Evolutionary conservation across 352 stramenopile species (phyloP).

Genomic region (Phytopythium helicoides): DNA sequence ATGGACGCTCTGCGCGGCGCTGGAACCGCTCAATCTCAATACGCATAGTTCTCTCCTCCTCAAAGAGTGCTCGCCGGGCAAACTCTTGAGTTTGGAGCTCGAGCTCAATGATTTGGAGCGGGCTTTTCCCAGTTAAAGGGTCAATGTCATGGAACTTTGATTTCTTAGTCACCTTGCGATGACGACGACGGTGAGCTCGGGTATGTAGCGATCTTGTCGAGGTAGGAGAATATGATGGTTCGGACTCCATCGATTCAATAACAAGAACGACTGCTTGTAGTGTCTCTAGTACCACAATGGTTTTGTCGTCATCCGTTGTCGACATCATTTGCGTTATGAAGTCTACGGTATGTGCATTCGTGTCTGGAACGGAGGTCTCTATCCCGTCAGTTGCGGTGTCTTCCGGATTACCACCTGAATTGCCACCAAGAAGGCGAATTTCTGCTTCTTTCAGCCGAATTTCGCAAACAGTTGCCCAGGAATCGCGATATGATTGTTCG

Average conservation of each 20-base stretch:
- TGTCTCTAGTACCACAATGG: constrained; percentile 9
- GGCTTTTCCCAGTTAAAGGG: not conserved
- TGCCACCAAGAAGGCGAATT: constrained; percentile 11
- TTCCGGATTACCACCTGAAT: constrained; percentile 5
- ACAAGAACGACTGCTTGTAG: constrained; percentile 12
- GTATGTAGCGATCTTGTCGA: constrained; percentile 3
- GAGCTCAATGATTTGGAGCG: constrained; percentile 25
- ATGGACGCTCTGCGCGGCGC: constrained; percentile 33
- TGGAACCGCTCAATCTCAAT: constrained; percentile 48
- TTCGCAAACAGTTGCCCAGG: constrained; percentile 28
- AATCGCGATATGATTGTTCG: constrained; percentile 40
- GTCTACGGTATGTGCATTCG: too few species aligned
- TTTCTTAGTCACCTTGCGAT: not conserved
- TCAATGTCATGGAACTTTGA: not conserved
- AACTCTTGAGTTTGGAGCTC: constrained; percentile 24
- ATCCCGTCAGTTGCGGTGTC: too few species aligned
- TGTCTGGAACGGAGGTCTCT: too few species aligned
- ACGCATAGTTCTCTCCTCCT: constrained; percentile 38
- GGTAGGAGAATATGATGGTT: not conserved
- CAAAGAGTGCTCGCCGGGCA: not conserved
- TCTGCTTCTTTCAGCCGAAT: constrained; percentile 52
- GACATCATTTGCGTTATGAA: not conserved
- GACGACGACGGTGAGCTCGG: not conserved
- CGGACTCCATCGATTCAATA: constrained; percentile 10
- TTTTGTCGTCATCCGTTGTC: constrained; percentile 5